A percentile compares a stretch with the other conserved stretches of the same genome.
phyloP scores from a whole-genome alignment of 331 rosid genomes.

The Prunus yedoensis region DNA sequence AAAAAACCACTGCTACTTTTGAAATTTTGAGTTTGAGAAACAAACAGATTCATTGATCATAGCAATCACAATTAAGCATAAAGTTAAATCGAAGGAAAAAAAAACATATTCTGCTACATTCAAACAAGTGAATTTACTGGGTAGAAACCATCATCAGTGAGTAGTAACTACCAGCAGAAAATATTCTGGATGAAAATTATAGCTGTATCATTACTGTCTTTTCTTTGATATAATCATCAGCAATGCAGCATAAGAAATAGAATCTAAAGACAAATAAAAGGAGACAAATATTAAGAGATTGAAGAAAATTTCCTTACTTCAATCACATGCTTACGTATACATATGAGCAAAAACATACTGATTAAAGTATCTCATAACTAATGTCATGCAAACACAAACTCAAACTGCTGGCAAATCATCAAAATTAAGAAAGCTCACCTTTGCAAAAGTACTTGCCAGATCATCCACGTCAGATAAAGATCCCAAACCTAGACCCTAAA shows the following conservation, averaged over 20 bases:
- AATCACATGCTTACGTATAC: background rate
- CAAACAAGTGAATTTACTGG: background rate
- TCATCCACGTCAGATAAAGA: constrained; percentile 51
- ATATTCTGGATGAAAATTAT: background rate
- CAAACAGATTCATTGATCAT: background rate
- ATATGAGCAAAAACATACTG: background rate
- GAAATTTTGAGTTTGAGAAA: background rate
- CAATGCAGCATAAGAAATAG: background rate
- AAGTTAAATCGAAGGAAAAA: background rate
- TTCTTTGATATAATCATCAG: background rate
- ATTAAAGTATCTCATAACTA: background rate
- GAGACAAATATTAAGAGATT: background rate
- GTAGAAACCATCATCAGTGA: background rate
- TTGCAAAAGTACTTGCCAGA: constrained; percentile 56
- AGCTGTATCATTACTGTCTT: background rate
- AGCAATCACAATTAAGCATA: background rate
- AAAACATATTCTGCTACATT: background rate
- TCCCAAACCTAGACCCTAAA: constrained; percentile 47
- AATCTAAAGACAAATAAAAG: background rate
- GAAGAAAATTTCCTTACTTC: background rate
- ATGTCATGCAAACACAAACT: background rate
- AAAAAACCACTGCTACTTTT: background rate
- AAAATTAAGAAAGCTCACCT: constrained; percentile 42
- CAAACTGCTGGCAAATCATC: background rate
- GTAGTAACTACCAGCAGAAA: background rate